phyloP scores from a whole-genome alignment of 148 eudicot species.

The Linanthus parryae region DNA sequence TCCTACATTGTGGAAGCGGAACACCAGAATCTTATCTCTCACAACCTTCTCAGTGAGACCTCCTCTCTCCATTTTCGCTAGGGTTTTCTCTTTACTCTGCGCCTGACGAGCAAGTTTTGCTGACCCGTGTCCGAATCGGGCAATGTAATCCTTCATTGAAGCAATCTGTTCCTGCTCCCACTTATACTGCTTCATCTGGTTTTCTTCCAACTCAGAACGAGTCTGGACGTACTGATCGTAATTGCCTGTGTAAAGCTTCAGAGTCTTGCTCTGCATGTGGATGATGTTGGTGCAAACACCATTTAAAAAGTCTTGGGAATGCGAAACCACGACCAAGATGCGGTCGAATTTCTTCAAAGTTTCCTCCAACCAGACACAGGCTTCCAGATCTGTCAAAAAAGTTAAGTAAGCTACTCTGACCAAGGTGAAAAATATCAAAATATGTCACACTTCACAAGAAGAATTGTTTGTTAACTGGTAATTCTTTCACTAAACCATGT shows the following conservation, averaged over 20 bases:
- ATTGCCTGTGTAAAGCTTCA: constrained; percentile 82
- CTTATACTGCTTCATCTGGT: constrained; percentile 96
- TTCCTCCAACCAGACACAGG: constrained; percentile 98
- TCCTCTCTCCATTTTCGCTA: constrained; percentile 98
- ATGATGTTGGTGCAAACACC: constrained; percentile 97
- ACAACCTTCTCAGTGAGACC: constrained; percentile 88
- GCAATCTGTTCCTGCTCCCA: constrained; percentile 99
- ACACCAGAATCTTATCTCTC: constrained; percentile 53
- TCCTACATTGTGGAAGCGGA: constrained; percentile 85
- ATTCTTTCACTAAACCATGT: too few species aligned
- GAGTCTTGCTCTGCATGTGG: constrained; percentile 88
- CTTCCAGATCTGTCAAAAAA: constrained; percentile 77
- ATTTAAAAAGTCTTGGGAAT: constrained; percentile 94
- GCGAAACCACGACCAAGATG: constrained; percentile 90
- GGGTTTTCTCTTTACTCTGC: constrained; percentile 92
- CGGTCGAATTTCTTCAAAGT: constrained; percentile 77
- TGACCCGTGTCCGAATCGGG: constrained; percentile 96
- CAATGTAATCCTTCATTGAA: constrained; percentile 91
- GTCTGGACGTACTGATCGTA: constrained; percentile 91
- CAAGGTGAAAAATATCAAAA: too few species aligned
- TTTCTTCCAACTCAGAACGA: constrained; percentile 89
- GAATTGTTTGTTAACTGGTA: too few species aligned
- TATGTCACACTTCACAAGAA: too few species aligned
- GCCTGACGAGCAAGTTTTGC: constrained; percentile 98
- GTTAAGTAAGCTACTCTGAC: too few species aligned